These are phyloP conservation scores for Phaseolus lunatus DNA, from an alignment of 306 rosid genomes.

Conservation along the genomic window DNA sequence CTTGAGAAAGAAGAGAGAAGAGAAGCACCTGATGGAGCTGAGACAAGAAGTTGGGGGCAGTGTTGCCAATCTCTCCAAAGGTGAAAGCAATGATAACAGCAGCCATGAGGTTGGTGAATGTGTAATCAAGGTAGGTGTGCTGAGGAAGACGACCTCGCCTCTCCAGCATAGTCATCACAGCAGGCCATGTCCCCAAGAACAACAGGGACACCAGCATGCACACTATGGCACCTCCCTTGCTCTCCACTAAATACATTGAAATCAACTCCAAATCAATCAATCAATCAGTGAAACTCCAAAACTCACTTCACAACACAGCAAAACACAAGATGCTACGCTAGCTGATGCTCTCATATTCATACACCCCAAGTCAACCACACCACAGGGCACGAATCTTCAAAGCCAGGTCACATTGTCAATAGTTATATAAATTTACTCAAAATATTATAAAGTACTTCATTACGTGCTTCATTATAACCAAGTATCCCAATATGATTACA, in stretches of 20 bases:
- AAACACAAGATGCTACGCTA: constrained; percentile 11
- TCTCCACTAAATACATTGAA: constrained; percentile 78
- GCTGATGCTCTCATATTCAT: neutral
- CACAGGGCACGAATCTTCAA: neutral
- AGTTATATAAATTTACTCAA: neutral
- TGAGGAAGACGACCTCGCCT: constrained; percentile 97
- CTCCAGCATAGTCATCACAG: constrained; percentile 73
- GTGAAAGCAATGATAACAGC: constrained; percentile 87
- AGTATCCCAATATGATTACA: no score
- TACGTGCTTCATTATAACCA: no score
- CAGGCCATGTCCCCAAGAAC: constrained; percentile 95
- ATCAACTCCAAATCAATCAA: neutral
- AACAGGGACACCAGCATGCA: constrained; percentile 81
- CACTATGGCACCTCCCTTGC: constrained; percentile 85
- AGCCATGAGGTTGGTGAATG: constrained; percentile 82
- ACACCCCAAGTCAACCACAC: neutral
- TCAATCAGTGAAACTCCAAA: constrained; percentile 1
- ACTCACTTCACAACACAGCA: neutral
- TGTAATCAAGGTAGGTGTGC: constrained; percentile 90
- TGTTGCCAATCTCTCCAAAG: constrained; percentile 73
- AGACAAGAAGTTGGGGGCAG: constrained; percentile 64
- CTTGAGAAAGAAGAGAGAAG: no score
- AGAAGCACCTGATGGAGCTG: constrained; percentile 72
- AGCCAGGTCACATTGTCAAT: neutral
- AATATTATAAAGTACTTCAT: no score